These are phyloP conservation scores for Trichodelitschia bisporula DNA, from an alignment of 495 filamentous ascomycete species.

Conservation along the genomic window DNA sequence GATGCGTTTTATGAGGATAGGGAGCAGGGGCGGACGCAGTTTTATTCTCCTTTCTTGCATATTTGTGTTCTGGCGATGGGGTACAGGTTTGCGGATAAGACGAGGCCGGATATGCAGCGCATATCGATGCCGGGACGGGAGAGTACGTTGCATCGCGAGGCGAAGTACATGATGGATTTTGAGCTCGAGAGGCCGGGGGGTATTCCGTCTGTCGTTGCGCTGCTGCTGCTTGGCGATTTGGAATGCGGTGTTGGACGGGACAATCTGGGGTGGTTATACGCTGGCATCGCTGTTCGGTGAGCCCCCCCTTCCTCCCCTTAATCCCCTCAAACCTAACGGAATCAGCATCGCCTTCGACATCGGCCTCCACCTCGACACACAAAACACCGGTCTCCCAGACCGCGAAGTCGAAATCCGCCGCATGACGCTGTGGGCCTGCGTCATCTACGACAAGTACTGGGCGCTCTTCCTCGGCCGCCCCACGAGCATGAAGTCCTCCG, in stretches of 20 bases:
- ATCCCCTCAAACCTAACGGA: not conserved
- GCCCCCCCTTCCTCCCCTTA: not conserved
- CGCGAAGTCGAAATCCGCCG: constrained; percentile 19
- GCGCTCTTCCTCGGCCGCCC: constrained; percentile 25
- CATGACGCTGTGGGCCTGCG: constrained; percentile 23
- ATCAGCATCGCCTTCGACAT: constrained; percentile 23
- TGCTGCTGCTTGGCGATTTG: constrained; percentile 26
- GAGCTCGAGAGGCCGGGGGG: constrained; percentile 26
- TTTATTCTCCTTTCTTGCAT: constrained; percentile 26
- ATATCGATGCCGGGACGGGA: constrained; percentile 22
- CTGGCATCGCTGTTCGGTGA: constrained; percentile 18
- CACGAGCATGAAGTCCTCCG: constrained; percentile 24
- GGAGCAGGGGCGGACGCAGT: constrained; percentile 18
- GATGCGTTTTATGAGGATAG: constrained; percentile 24
- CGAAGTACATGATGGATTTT: constrained; percentile 25
- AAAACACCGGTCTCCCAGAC: constrained; percentile 14
- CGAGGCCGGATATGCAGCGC: constrained; percentile 22
- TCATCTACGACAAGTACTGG: constrained; percentile 28
- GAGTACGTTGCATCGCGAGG: constrained; percentile 25
- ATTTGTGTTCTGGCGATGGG: constrained; percentile 27
- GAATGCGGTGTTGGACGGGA: constrained; percentile 26
- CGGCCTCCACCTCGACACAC: constrained; percentile 22
- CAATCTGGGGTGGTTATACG: constrained; percentile 27
- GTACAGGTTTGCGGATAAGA: constrained; percentile 23
- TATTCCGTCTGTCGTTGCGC: constrained; percentile 23